Base-by-base conservation (phyloP, 1,284 basidiomycete species). In the Entoloma clypeatum region DNA sequence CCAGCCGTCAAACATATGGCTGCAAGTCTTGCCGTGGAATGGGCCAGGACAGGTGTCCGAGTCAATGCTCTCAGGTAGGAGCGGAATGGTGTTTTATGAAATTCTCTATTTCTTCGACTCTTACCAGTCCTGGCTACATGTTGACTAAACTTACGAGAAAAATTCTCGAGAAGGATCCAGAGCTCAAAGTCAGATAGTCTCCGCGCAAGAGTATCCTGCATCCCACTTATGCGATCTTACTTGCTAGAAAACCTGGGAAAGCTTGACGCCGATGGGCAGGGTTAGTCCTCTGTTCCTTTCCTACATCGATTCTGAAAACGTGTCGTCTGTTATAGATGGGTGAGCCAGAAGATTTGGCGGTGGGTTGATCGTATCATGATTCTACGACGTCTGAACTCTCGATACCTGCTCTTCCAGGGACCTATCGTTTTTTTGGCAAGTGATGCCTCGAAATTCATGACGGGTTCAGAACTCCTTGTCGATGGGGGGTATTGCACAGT, bases 1-100 rank as follows among this genome's bases (percentile, higher is more conserved):
- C 41, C 50, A 78, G 89, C 90, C 39, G 91, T 94, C 23, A 84
- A 83, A 57, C 92, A 94, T 56, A 86, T 94, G 81, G 89, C 90
- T 10, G 72, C 85, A 1, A 87, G 81, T 52, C 70, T 94, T 37
- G 91, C 84, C 0, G 87, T 93, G 17, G 90, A 94, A 64, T 94
- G 90, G 90, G 91, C 91, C 2, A 86, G 84, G 67, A 76, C 77
- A 52, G 82, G 83, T 39, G 81, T 93, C 39, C 79, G 90, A 36
- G 91, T 93, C 45, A 93, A 93, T 63, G 66, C 74, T 24, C 61
- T 91, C 42, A 87, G 84, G 84, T 81, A 49, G 43, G 65, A 31
- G 8, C 18, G 17, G 6, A 8, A 2, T 7, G 11, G 24, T 21
- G 18, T 32, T 1, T 21, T 18, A 8, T 13, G 34, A 11, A 28